These are phyloP conservation scores for thale cress (Arabidopsis thaliana) DNA, from an alignment of 345 rosid species.

Conservation along the genomic window TAIR10.1 NC_003070.9:20638001-20638500, in stretches of 20 bases:
- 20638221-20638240: neutral
- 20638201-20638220: neutral
- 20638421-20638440: slow-evolving; percentile 73
- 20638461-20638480: slow-evolving; percentile 17
- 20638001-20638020: slow-evolving; percentile 65
- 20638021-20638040: neutral
- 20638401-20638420: slow-evolving; percentile 82
- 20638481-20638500: slow-evolving; percentile 27
- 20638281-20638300: slow-evolving; percentile 27
- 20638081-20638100: slow-evolving; percentile 75
- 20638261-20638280: slow-evolving; percentile 3
- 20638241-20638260: slow-evolving; percentile 16
- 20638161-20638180: slow-evolving; percentile 90
- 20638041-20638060: neutral
- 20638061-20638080: slow-evolving; percentile 18
- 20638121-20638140: slow-evolving; percentile 81
- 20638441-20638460: slow-evolving; percentile 22
- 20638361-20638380: slow-evolving; percentile 98
- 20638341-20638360: slow-evolving; percentile 95
- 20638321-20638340: slow-evolving; percentile 55
- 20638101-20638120: slow-evolving; percentile 98
- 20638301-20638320: slow-evolving; percentile 16
- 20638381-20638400: slow-evolving; percentile 96
- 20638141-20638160: slow-evolving; percentile 77
- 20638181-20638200: neutral